Percentiles rank a stretch among this genome's conserved stretches.
Evolutionary conservation across 2,329 filamentous ascomycete species (phyloP).

Genomic region (Monilinia aucupariae): DNA sequence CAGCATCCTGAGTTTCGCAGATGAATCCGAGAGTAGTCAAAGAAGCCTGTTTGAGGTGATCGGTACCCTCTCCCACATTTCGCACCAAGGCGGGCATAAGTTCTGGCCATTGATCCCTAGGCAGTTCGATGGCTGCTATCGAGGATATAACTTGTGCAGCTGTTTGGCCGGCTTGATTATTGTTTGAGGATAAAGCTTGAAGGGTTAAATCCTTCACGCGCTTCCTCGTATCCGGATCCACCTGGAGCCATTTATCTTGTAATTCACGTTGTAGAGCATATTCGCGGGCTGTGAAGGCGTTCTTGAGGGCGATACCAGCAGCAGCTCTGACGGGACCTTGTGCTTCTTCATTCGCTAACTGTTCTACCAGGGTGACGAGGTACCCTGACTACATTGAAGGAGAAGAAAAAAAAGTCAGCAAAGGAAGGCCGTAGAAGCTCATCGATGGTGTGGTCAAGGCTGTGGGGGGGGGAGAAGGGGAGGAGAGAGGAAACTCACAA

Average conservation of each 20-base stretch:
- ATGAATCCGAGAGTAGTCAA: slow-evolving; percentile 97
- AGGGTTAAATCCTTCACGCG: slow-evolving; percentile 88
- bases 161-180: slow-evolving; percentile 78
- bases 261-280: slow-evolving; percentile 79
- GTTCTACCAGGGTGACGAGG: slow-evolving; percentile 84
- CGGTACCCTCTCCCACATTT: slow-evolving; percentile 81
- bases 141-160: slow-evolving; percentile 93
- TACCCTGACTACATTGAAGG: slow-evolving; percentile 67
- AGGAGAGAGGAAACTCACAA: slow-evolving; percentile 54
- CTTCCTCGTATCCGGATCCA: slow-evolving; percentile 74
- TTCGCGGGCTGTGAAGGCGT: slow-evolving; percentile 94
- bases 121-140: slow-evolving; percentile 91
- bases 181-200: slow-evolving; percentile 74
- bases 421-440: slow-evolving; percentile 18
- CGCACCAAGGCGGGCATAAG: slow-evolving; percentile 84
- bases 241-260: slow-evolving; percentile 87
- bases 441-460: slow-evolving; percentile 30
- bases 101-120: slow-evolving; percentile 87
- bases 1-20: slow-evolving; percentile 88
- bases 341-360: slow-evolving; percentile 85
- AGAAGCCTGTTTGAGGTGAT: slow-evolving; percentile 89
- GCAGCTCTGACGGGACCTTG: slow-evolving; percentile 83
- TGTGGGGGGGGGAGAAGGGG: slow-evolving; percentile 18
- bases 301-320: slow-evolving; percentile 94
- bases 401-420: slow-evolving; percentile 23